Percentiles rank a stretch among this genome's conserved stretches.
Evolutionary conservation across 176 grass and related monocot species (phyloP).

Genomic region (Aegilops longissima): DNA sequence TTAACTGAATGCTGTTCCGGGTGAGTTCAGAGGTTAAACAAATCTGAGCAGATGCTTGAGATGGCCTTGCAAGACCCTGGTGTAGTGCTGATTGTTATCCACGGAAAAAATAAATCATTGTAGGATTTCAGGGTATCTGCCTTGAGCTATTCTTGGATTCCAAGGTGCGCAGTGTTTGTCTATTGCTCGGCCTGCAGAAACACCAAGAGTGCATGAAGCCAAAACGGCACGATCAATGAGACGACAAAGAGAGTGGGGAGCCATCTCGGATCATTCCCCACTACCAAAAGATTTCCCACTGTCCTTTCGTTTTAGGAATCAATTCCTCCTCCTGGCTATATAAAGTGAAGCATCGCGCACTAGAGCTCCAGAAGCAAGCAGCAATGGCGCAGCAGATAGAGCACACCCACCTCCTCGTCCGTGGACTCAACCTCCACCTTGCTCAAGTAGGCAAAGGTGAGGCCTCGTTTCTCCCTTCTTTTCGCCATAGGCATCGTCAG

Average conservation of each 20-base stretch:
- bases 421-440: conserved; percentile 51
- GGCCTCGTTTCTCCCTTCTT: not conserved
- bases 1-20: not conserved
- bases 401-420: conserved; percentile 34
- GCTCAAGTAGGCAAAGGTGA: conserved; percentile 46
- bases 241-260: not conserved
- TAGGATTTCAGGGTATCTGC: not conserved
- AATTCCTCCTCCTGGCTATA: not conserved
- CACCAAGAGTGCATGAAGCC: not conserved
- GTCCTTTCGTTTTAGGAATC: not conserved
- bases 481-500: not conserved
- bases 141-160: not conserved
- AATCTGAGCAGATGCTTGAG: not conserved
- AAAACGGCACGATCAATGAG: not conserved
- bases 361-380: not conserved
- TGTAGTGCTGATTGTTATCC: not conserved
- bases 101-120: not conserved
- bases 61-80: not conserved
- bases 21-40: not conserved
- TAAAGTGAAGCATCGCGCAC: not conserved
- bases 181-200: not conserved
- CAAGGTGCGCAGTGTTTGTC: not conserved
- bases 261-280: not conserved
- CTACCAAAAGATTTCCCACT: not conserved
- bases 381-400: conserved; percentile 42